Percentiles rank a stretch among this genome's conserved stretches.
These are phyloP conservation scores for Cercospora janseana DNA, from an alignment of 2,329 filamentous ascomycete genomes.

Conservation along the genomic window DNA sequence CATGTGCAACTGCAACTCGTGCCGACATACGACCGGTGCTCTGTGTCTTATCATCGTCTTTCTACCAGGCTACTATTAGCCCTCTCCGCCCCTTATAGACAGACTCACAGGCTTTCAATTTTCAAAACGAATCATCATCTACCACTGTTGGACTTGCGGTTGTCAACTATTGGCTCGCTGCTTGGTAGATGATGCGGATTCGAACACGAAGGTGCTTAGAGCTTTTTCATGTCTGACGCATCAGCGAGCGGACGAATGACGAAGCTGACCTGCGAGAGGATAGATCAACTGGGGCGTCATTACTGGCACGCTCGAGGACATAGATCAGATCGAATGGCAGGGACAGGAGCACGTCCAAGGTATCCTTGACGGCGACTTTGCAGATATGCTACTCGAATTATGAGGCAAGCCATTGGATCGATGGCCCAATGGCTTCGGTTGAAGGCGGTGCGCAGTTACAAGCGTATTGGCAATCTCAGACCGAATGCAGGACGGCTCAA, in stretches of 20 bases:
- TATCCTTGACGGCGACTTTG: constrained; percentile 42
- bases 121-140: constrained; percentile 42
- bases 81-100: constrained; percentile 31
- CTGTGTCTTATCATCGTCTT: constrained; percentile 46
- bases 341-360: constrained; percentile 38
- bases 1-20: constrained; percentile 55
- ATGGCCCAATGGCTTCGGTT: constrained; percentile 28
- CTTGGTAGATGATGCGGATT: constrained; percentile 24
- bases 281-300: constrained; percentile 30
- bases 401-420: constrained; percentile 30
- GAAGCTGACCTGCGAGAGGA: neutral
- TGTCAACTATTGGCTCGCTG: constrained; percentile 39
- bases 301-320: constrained; percentile 36
- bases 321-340: constrained; percentile 35
- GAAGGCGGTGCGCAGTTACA: constrained; percentile 26
- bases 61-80: constrained; percentile 40
- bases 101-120: constrained; percentile 46
- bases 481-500: neutral
- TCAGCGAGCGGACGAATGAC: neutral
- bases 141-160: constrained; percentile 54
- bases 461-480: constrained; percentile 27
- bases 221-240: neutral
- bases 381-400: constrained; percentile 35
- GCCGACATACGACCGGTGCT: constrained; percentile 50
- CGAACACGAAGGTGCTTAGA: constrained; percentile 16